These are phyloP conservation scores for Thielaviopsis musarum DNA, from an alignment of 2,329 filamentous ascomycete genomes.

Conservation along the genomic window DNA sequence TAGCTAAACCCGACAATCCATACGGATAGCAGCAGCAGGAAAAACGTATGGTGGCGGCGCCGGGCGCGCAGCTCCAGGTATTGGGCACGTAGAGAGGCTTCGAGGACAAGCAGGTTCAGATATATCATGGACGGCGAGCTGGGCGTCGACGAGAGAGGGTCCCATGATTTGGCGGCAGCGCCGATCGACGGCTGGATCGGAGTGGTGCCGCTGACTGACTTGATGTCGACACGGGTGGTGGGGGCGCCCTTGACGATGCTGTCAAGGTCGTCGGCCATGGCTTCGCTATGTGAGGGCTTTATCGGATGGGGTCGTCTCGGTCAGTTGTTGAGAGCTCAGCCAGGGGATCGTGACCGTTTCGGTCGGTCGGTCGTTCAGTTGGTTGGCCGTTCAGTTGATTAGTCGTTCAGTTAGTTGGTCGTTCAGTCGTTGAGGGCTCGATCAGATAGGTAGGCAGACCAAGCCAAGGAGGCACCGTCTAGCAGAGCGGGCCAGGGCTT, in stretches of 20 bases:
- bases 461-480: no score
- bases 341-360: not conserved
- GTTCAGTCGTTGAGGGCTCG: not conserved
- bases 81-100: constrained; percentile 81
- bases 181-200: constrained; percentile 26
- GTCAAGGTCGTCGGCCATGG: constrained; percentile 35
- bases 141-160: constrained; percentile 68
- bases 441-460: not conserved
- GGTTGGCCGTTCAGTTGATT: no score
- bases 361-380: no score
- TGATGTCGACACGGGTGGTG: constrained; percentile 36
- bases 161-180: constrained; percentile 32
- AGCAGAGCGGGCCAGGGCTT: no score
- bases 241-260: constrained; percentile 86
- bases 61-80: constrained; percentile 82
- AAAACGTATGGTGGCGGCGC: constrained; percentile 83
- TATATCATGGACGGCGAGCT: constrained; percentile 93
- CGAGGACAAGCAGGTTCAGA: constrained; percentile 91
- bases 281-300: no score
- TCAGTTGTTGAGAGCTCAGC: not conserved
- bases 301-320: no score
- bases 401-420: no score
- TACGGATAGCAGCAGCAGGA: constrained; percentile 57
- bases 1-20: constrained; percentile 83
- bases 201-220: constrained; percentile 16